Percentiles rank a stretch among this genome's conserved stretches.
Evolutionary conservation across 208 protist species (phyloP).

Genomic region (Leishmania amazonensis): DNA sequence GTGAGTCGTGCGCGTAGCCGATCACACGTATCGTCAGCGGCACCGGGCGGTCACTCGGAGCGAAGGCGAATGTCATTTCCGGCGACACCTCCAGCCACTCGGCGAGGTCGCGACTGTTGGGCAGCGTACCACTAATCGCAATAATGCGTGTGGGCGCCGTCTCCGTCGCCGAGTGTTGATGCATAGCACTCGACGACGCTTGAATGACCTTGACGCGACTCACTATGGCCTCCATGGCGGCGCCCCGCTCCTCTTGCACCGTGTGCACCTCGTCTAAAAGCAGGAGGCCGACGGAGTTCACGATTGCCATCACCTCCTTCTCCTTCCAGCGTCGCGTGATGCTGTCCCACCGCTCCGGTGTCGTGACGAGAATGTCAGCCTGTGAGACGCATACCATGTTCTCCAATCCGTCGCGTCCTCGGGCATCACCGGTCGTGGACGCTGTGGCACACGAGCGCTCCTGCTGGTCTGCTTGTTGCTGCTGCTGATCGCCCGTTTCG

Average conservation of each 20-base stretch:
- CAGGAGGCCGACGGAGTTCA: conserved; percentile 79
- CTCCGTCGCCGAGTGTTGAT: background rate
- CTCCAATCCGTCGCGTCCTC: conserved; percentile 50
- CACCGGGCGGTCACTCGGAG: conserved; percentile 74
- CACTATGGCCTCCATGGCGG: conserved; percentile 92
- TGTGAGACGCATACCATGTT: conserved; percentile 39
- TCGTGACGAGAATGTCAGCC: conserved; percentile 91
- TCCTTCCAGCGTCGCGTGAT: conserved; percentile 93
- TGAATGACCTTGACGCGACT: conserved; percentile 88
- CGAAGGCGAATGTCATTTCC: conserved; percentile 64
- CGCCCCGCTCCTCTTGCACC: conserved; percentile 90
- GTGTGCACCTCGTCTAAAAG: conserved; percentile 95
- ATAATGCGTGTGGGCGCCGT: conserved; percentile 68
- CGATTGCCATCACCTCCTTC: conserved; percentile 62
- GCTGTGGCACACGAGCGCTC: conserved; percentile 57
- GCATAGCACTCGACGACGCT: background rate
- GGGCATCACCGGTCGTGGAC: conserved; percentile 91
- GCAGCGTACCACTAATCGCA: conserved; percentile 92
- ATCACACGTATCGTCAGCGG: conserved; percentile 74
- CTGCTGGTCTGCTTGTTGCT: conserved; percentile 8
- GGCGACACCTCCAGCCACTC: conserved; percentile 80
- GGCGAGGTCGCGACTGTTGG: conserved; percentile 91
- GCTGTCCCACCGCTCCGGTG: conserved; percentile 94
- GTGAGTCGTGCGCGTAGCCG: conserved; percentile 66
- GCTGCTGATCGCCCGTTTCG: conserved; percentile 96